Evolutionary conservation across 208 protist genomes (phyloP).

Genomic region (Leishmania aethiopica): DNA sequence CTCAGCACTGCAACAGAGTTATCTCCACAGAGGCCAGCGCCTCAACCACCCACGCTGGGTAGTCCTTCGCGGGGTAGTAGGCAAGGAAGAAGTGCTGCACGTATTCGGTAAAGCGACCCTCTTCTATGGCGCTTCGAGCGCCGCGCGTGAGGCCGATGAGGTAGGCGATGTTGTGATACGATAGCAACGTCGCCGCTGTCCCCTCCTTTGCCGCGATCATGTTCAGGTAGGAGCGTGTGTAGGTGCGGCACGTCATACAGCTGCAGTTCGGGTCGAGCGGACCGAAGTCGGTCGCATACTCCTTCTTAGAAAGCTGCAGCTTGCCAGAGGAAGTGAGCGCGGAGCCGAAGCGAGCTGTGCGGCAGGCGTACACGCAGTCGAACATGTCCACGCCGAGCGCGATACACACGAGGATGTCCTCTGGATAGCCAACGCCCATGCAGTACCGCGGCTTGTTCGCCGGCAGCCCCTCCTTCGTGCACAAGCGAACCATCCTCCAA

Average conservation of each 20-base stretch:
- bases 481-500: slow-evolving; percentile 94
- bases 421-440: slow-evolving; percentile 99
- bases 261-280: slow-evolving; percentile 89
- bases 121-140: slow-evolving; percentile 83
- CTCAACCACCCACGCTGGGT: slow-evolving; percentile 90
- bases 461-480: slow-evolving; percentile 88
- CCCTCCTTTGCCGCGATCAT: slow-evolving; percentile 89
- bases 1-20: slow-evolving; percentile 37
- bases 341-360: slow-evolving; percentile 97
- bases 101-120: slow-evolving; percentile 80
- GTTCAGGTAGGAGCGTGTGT: slow-evolving; percentile 95
- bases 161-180: slow-evolving; percentile 98
- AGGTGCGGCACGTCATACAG: slow-evolving; percentile 93
- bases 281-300: slow-evolving; percentile 72
- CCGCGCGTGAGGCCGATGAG: slow-evolving; percentile 93
- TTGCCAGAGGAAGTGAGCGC: slow-evolving; percentile 90
- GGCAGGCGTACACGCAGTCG: slow-evolving; percentile 99
- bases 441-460: slow-evolving; percentile 96
- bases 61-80: slow-evolving; percentile 86
- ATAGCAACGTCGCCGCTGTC: slow-evolving; percentile 93
- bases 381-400: slow-evolving; percentile 99
- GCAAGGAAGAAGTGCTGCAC: slow-evolving; percentile 87
- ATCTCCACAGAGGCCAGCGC: slow-evolving; percentile 85
- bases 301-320: slow-evolving; percentile 76
- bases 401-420: slow-evolving; percentile 98